phyloP scores from a whole-genome alignment of 768 basidiomycete genomes.

The Tulasnella sp. region DNA sequence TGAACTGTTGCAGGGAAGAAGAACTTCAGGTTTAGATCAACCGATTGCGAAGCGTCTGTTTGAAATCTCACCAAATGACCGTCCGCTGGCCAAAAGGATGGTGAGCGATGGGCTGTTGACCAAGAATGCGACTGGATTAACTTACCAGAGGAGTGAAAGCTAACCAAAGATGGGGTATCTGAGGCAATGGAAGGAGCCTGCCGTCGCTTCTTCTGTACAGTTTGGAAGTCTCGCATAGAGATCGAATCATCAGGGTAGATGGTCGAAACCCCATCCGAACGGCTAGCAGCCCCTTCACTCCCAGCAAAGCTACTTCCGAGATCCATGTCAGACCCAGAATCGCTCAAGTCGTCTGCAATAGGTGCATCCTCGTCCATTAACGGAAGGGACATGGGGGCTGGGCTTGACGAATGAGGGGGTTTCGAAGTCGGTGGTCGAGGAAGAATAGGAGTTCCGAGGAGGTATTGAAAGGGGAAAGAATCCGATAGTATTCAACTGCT shows the following conservation, averaged over 20 bases:
- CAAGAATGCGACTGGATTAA: background rate
- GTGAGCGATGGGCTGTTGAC: background rate
- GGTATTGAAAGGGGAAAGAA: background rate
- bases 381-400: background rate
- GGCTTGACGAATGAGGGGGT: background rate
- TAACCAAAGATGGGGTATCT: background rate
- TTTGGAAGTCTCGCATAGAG: background rate
- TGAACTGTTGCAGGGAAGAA: background rate
- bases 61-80: conserved; percentile 9
- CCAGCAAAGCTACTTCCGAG: background rate
- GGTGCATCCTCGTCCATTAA: background rate
- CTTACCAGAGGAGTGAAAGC: conserved; percentile 12
- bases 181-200: background rate
- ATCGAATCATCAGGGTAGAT: conserved; percentile 24
- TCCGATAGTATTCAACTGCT: background rate
- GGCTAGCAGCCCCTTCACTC: background rate
- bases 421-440: background rate
- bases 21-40: background rate
- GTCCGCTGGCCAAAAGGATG: background rate
- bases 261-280: background rate
- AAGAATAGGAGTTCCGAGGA: background rate
- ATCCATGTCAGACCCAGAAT: background rate
- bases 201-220: background rate
- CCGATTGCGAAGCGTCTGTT: too few species aligned
- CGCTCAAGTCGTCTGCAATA: background rate